Base-by-base conservation (phyloP, 169 alveolate genomes). In the Plasmodium ovale region DNA sequence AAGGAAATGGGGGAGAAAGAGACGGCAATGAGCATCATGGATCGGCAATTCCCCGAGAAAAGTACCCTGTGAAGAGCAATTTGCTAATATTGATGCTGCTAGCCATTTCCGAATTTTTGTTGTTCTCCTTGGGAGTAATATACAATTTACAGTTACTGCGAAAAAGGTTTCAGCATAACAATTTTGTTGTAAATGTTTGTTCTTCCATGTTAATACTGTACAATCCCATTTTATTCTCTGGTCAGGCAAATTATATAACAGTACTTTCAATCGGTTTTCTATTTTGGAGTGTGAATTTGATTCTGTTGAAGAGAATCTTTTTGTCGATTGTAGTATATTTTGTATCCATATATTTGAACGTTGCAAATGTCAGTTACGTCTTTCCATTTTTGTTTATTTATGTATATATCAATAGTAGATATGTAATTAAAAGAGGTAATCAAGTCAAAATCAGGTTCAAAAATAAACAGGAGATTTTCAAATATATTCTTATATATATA, bases 121-220 rank as follows among this genome's bases (percentile, higher is more conserved):
- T 84, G 6, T 84, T 84, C 42, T 53, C 91, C 0, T 59, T 84
- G 62, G 91, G 91, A 21, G 31, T 84, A 5, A 84, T 67, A 58
- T 84, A 84, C 35, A 68, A 84, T 68, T 84, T 84, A 49, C 49
- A 58, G 0, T 42, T 84, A 37, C 42, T 84, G 37, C 47, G 70
- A 47, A 84, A 68, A 68, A 59, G 35, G 44, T 37, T 39, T 25
- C 62, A 84, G 16, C 72, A 68, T 31, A 53, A 29, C 29, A 68
- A 59, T 44, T 51, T 68, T 37, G 59, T 84, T 23, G 44, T 56
- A 53, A 84, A 68, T 59, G 44, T 51, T 9, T 84, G 72, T 44
- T 68, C 91, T 0, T 54, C 91, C 25, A 9, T 84, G 23, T 59
- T 84, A 68, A 84, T 84, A 56, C 33, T 84, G 33, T 84, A 84